phyloP scores from a whole-genome alignment of 1,284 basidiomycete species.

The Tilletia setariae region DNA sequence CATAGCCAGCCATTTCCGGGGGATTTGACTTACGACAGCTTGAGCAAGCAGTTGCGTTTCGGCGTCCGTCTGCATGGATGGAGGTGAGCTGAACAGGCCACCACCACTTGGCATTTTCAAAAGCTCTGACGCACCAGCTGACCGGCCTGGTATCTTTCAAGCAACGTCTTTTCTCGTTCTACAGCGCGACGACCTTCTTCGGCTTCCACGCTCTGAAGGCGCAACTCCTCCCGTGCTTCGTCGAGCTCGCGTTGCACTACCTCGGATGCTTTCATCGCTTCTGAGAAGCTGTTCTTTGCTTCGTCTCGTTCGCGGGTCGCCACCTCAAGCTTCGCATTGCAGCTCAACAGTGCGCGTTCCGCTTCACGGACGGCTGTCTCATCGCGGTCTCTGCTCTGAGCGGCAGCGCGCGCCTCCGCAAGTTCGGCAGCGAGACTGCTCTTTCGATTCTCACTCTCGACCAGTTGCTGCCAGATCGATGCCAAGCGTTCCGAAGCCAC shows the following conservation, averaged over 20 bases:
- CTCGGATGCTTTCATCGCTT: not conserved
- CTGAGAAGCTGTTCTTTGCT: too few species aligned
- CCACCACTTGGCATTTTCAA: not conserved
- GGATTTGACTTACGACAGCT: not conserved
- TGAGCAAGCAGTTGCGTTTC: constrained; percentile 10
- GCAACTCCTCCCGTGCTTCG: not conserved
- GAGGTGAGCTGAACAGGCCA: too few species aligned
- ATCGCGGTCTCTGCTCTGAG: too few species aligned
- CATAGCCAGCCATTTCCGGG: not conserved
- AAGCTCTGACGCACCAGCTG: not conserved
- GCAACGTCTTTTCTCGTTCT: not conserved
- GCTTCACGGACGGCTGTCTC: too few species aligned
- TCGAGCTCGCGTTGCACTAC: not conserved
- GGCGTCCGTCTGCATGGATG: not conserved
- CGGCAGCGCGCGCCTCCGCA: not conserved
- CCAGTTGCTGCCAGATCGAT: not conserved
- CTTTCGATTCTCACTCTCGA: not conserved
- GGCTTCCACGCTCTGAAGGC: not conserved
- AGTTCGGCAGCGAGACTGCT: not conserved
- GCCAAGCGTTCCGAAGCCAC: constrained; percentile 3
- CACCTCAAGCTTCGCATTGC: too few species aligned
- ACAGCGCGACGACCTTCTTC: not conserved
- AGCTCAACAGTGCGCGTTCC: too few species aligned
- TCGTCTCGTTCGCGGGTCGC: too few species aligned
- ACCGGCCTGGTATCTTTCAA: not conserved